Evolutionary conservation across 108 stramenopile genomes (phyloP).

Genomic region (Pseudonitzschia multiseries): DNA sequence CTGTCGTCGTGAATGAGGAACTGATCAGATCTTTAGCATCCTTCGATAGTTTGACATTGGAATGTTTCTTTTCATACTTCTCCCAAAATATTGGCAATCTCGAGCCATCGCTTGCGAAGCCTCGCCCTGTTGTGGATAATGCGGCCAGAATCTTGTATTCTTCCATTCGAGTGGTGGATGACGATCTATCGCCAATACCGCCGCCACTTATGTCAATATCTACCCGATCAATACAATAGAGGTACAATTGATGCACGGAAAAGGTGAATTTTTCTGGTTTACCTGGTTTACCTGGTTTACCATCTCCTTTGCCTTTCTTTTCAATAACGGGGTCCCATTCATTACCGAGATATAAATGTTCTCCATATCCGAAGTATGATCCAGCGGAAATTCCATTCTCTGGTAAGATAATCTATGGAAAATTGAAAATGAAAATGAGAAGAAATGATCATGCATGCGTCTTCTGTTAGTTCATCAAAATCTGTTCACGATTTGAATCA

Average conservation of each 20-base stretch:
- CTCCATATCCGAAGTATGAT: conserved; percentile 24
- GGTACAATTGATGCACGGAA: conserved; percentile 14
- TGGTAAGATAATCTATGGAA: not conserved
- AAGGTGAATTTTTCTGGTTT: not conserved
- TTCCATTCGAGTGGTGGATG: too few relatives aligned
- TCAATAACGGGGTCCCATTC: conserved; percentile 20
- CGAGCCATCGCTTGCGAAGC: conserved; percentile 1
- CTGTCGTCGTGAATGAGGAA: too few relatives aligned
- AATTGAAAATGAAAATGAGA: too few relatives aligned
- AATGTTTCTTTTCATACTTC: not conserved
- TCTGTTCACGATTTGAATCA: too few relatives aligned
- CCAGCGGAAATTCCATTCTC: conserved; percentile 8
- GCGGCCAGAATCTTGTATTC: conserved; percentile 20
- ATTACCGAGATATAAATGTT: conserved; percentile 6
- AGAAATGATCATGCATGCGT: too few relatives aligned
- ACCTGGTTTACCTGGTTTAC: too few relatives aligned
- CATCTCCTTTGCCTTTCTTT: not conserved
- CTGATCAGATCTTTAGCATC: too few relatives aligned
- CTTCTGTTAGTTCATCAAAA: too few relatives aligned
- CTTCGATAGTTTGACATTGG: not conserved
- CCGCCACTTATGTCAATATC: not conserved
- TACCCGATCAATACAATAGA: conserved; percentile 13
- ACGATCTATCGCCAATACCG: not conserved
- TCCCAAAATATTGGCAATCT: not conserved
- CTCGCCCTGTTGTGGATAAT: conserved; percentile 18